Conservation (phyloP, 768 basidiomycete genomes). For the Hericium rajendrae region DNA sequence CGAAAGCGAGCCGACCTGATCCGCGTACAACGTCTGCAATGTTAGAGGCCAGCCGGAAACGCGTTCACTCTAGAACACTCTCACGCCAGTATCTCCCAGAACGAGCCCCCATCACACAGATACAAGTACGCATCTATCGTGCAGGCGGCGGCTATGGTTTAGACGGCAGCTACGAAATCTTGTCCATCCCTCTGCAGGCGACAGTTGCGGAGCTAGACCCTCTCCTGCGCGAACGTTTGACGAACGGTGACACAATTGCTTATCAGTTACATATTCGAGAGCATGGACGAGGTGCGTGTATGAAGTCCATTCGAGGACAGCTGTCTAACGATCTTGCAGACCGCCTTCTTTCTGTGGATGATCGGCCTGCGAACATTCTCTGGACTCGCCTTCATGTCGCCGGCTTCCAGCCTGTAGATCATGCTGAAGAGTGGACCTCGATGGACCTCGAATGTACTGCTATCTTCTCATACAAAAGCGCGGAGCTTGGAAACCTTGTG, state of each 20-base stretch:
- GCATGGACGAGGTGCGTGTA: conserved; percentile 55
- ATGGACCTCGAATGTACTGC: conserved; percentile 72
- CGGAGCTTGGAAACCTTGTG: conserved; percentile 53
- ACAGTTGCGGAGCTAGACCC: conserved; percentile 63
- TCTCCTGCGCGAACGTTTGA: conserved; percentile 47
- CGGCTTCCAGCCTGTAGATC: conserved; percentile 75
- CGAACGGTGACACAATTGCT: conserved; percentile 40
- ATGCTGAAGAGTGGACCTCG: conserved; percentile 48
- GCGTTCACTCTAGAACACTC: neutral
- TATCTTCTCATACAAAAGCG: conserved; percentile 86
- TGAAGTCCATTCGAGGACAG: neutral
- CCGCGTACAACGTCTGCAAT: neutral
- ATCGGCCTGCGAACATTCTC: conserved; percentile 80
- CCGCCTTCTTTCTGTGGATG: conserved; percentile 71
- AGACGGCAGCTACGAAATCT: conserved; percentile 62
- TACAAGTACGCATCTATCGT: conserved; percentile 63
- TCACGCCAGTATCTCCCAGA: neutral
- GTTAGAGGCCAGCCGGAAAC: conserved; percentile 9
- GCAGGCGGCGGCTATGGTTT: conserved; percentile 52
- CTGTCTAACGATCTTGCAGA: conserved; percentile 38
- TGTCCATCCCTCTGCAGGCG: conserved; percentile 49
- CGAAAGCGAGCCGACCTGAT: conserved; percentile 9
- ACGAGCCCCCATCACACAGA: conserved; percentile 25
- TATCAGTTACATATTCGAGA: conserved; percentile 70
- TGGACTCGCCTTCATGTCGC: conserved; percentile 78